Percentiles rank a stretch among this genome's conserved stretches.
Evolutionary conservation across 352 stramenopile genomes (phyloP).

Genomic region (Phytophthora melonis): DNA sequence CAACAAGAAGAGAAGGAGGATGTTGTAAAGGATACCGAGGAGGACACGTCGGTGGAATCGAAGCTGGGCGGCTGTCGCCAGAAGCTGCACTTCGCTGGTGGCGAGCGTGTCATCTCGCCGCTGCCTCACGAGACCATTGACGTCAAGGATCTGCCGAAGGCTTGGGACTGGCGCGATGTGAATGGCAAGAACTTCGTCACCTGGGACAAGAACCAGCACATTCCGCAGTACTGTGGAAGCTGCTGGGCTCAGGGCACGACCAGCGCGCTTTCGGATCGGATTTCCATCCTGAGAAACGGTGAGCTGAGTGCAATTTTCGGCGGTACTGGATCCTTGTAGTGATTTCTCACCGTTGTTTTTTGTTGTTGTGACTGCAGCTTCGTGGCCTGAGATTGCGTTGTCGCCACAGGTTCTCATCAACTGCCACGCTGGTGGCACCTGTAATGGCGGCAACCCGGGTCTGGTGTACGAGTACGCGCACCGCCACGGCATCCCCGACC

Average conservation of each 20-base stretch:
- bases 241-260: conserved; percentile 94
- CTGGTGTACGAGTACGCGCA: conserved; percentile 90
- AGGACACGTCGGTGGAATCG: conserved; percentile 29
- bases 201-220: conserved; percentile 99
- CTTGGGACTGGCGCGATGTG: conserved; percentile 96
- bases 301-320: background rate
- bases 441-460: conserved; percentile 82
- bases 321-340: background rate
- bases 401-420: conserved; percentile 88
- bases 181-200: conserved; percentile 96
- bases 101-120: conserved; percentile 76
- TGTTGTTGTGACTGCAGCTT: conserved; percentile 39
- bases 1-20: conserved; percentile 27
- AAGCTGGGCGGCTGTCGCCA: conserved; percentile 62
- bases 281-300: conserved; percentile 92
- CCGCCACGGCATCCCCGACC: conserved; percentile 90
- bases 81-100: conserved; percentile 68
- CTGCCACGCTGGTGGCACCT: conserved; percentile 82
- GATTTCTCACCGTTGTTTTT: background rate
- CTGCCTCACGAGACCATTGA: conserved; percentile 84
- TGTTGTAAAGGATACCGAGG: conserved; percentile 16
- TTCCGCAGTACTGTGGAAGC: conserved; percentile 94
- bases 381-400: conserved; percentile 86
- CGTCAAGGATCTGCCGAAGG: conserved; percentile 87
- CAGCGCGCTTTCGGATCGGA: conserved; percentile 91